Conservation (phyloP, 768 basidiomycete genomes). For the Hygrophorus russula region DNA sequence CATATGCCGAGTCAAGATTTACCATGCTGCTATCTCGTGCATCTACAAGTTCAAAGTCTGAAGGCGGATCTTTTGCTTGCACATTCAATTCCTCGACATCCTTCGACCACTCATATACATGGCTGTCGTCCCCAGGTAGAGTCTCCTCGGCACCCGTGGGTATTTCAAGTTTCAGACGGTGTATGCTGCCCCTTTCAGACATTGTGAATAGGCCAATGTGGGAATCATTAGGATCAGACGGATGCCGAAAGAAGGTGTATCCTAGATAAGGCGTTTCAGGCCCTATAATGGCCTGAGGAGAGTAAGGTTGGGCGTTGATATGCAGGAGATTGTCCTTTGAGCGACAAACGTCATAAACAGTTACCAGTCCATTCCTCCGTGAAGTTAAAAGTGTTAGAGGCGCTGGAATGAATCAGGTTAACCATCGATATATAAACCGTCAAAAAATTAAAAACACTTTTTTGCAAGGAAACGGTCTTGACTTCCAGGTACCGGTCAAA, state of each 20-base stretch:
- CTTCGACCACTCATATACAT: slow-evolving; percentile 25
- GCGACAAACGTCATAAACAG: slow-evolving; percentile 52
- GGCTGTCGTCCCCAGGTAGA: background rate
- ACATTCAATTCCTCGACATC: slow-evolving; percentile 27
- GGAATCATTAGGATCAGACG: slow-evolving; percentile 12
- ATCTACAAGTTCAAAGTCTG: slow-evolving; percentile 34
- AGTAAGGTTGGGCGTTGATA: slow-evolving; percentile 31
- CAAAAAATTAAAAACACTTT: slow-evolving; percentile 1
- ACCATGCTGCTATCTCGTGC: slow-evolving; percentile 31
- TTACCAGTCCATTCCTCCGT: slow-evolving; percentile 43
- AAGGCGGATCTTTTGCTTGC: slow-evolving; percentile 13
- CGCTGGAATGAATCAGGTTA: slow-evolving; percentile 20
- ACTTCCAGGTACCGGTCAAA: slow-evolving; percentile 47
- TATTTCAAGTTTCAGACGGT: slow-evolving; percentile 27
- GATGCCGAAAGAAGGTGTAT: slow-evolving; percentile 23
- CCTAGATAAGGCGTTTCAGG: slow-evolving; percentile 17
- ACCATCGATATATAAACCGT: background rate
- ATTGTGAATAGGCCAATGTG: slow-evolving; percentile 33
- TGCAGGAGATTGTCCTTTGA: slow-evolving; percentile 30
- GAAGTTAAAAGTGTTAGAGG: slow-evolving; percentile 49
- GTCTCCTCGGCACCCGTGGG: slow-evolving; percentile 7
- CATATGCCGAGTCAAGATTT: slow-evolving; percentile 42
- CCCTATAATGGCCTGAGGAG: slow-evolving; percentile 21
- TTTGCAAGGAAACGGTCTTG: slow-evolving; percentile 22
- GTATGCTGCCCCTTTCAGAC: slow-evolving; percentile 34